Percentiles rank a stretch among this genome's conserved stretches.
These are phyloP conservation scores for Penicillium verhagenii DNA, from an alignment of 495 filamentous ascomycete genomes.

Conservation along the genomic window DNA sequence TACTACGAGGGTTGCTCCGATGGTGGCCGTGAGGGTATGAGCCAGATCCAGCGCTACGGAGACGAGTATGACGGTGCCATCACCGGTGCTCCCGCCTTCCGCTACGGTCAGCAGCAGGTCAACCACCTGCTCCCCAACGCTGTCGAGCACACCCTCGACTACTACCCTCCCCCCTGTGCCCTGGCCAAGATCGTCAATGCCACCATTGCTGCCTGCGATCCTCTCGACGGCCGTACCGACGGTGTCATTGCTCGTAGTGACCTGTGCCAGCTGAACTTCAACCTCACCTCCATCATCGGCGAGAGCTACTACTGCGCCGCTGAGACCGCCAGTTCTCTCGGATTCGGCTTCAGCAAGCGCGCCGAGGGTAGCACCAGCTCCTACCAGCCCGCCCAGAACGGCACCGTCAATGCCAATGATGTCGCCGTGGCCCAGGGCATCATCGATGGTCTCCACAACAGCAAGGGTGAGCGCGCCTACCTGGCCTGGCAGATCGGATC, in stretches of 20 bases:
- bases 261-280: slow-evolving; percentile 48
- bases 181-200: slow-evolving; percentile 49
- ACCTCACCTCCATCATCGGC: slow-evolving; percentile 45
- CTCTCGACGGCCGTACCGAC: slow-evolving; percentile 51
- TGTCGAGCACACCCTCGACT: slow-evolving; percentile 46
- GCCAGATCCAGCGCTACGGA: slow-evolving; percentile 52
- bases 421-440: slow-evolving; percentile 33
- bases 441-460: slow-evolving; percentile 33
- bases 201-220: slow-evolving; percentile 52
- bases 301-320: slow-evolving; percentile 50
- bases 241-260: slow-evolving; percentile 53
- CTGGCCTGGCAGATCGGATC: slow-evolving; percentile 34
- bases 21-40: slow-evolving; percentile 41
- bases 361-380: slow-evolving; percentile 28
- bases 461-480: slow-evolving; percentile 31
- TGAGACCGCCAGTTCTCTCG: slow-evolving; percentile 29
- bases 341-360: slow-evolving; percentile 38
- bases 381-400: slow-evolving; percentile 33
- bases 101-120: slow-evolving; percentile 50
- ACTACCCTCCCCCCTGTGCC: slow-evolving; percentile 53
- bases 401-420: slow-evolving; percentile 28
- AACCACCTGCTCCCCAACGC: slow-evolving; percentile 44
- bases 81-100: slow-evolving; percentile 52
- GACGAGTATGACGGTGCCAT: slow-evolving; percentile 51
- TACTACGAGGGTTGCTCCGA: slow-evolving; percentile 43